Conservation (phyloP, 257 asterid species). For the Parsonsia alboflavescens region DNA sequence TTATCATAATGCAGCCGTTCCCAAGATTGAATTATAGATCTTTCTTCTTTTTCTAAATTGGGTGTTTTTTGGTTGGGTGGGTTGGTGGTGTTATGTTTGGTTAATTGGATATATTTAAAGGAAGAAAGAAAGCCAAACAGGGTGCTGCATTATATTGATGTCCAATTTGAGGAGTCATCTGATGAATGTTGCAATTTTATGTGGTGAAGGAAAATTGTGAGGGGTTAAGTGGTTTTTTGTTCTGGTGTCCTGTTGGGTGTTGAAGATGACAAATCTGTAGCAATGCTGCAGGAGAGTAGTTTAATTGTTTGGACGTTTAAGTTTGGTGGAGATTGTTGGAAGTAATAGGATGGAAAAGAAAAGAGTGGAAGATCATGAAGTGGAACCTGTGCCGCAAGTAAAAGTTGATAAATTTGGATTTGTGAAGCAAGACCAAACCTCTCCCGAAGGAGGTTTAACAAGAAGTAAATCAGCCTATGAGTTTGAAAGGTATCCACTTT, state of each 20-base stretch:
- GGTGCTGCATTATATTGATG: background rate
- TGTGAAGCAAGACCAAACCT: conserved; percentile 46
- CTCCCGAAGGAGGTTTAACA: conserved; percentile 59
- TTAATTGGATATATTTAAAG: background rate
- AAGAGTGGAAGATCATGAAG: conserved; percentile 61
- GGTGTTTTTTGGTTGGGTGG: background rate
- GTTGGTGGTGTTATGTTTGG: background rate
- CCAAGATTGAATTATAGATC: background rate
- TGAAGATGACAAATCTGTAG: conserved; percentile 20
- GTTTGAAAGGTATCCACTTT: conserved; percentile 58
- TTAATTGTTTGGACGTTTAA: conserved; percentile 14
- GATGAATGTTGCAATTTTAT: background rate
- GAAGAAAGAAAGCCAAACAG: background rate
- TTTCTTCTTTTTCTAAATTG: background rate
- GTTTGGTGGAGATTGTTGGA: conserved; percentile 21
- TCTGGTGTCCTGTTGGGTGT: conserved; percentile 17
- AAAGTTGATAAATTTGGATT: conserved; percentile 54
- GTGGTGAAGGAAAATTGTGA: conserved; percentile 20
- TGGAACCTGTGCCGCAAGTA: conserved; percentile 36
- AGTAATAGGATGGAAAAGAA: conserved; percentile 63
- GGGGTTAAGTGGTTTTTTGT: conserved; percentile 15
- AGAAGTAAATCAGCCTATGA: conserved; percentile 61
- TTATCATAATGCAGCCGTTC: background rate
- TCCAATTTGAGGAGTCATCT: background rate
- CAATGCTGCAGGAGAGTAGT: conserved; percentile 22